These are phyloP conservation scores for Coprinellus micaceus DNA, from an alignment of 768 basidiomycete species.

Conservation along the genomic window DNA sequence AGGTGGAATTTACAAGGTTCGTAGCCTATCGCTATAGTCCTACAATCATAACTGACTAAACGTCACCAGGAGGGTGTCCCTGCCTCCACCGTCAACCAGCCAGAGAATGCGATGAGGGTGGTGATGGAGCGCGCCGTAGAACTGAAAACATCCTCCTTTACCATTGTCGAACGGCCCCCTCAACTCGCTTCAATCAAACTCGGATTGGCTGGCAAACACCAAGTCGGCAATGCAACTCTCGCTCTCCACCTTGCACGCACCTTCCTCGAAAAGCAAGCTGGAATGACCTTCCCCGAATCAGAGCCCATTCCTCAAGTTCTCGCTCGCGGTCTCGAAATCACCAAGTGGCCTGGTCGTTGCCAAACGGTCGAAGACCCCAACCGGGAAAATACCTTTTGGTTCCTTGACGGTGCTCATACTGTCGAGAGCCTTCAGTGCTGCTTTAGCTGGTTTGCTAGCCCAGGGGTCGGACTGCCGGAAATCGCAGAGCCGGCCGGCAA, in stretches of 20 bases:
- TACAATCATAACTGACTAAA: slow-evolving; percentile 3
- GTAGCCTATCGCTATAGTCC: slow-evolving; percentile 4
- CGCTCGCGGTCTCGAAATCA: slow-evolving; percentile 56
- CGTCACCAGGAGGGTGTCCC: slow-evolving; percentile 65
- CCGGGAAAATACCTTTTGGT: slow-evolving; percentile 64
- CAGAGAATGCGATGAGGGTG: slow-evolving; percentile 60
- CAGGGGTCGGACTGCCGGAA: slow-evolving; percentile 44
- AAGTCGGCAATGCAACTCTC: slow-evolving; percentile 82
- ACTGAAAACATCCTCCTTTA: slow-evolving; percentile 65
- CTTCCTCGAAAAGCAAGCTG: slow-evolving; percentile 48
- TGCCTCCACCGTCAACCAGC: slow-evolving; percentile 81
- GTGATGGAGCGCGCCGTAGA: slow-evolving; percentile 66
- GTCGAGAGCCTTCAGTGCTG: slow-evolving; percentile 85
- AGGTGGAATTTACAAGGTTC: slow-evolving; percentile 91
- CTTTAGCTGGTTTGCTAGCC: slow-evolving; percentile 80
- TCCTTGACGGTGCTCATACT: slow-evolving; percentile 95
- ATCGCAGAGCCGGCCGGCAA: neutral
- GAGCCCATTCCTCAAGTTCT: slow-evolving; percentile 49
- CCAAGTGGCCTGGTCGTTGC: slow-evolving; percentile 94
- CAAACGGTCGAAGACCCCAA: slow-evolving; percentile 71
- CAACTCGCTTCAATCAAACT: slow-evolving; percentile 54
- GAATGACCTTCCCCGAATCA: slow-evolving; percentile 18
- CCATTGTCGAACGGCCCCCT: slow-evolving; percentile 51
- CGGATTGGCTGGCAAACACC: slow-evolving; percentile 84
- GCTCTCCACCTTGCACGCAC: slow-evolving; percentile 69